phyloP scores from a whole-genome alignment of 2,329 filamentous ascomycete genomes.

The Fusarium coffeatum region DNA sequence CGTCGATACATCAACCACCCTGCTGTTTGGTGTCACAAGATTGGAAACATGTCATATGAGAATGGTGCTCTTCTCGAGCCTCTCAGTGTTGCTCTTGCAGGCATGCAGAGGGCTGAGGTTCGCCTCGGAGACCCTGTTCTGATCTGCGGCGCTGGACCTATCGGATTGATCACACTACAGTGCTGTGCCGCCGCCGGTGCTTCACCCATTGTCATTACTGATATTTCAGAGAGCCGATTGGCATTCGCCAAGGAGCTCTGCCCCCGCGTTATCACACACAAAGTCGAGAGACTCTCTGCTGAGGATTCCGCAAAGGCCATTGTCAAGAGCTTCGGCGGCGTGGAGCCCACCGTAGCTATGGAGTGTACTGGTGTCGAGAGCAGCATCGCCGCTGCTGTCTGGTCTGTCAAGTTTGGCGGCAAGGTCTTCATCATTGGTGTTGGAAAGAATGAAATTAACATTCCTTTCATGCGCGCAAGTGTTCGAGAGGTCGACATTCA shows the following conservation, averaged over 20 bases:
- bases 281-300: constrained; percentile 73
- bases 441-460: constrained; percentile 92
- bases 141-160: constrained; percentile 92
- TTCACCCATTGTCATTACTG: constrained; percentile 90
- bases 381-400: constrained; percentile 86
- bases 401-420: constrained; percentile 92
- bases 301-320: constrained; percentile 81
- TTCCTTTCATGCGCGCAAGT: constrained; percentile 93
- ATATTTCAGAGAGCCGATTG: constrained; percentile 89
- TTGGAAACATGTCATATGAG: constrained; percentile 91
- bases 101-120: constrained; percentile 84
- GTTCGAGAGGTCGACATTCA: constrained; percentile 94
- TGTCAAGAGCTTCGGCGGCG: constrained; percentile 73
- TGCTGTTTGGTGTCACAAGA: constrained; percentile 95
- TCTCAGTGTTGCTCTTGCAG: constrained; percentile 87
- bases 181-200: constrained; percentile 89
- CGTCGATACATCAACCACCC: constrained; percentile 96
- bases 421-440: constrained; percentile 98
- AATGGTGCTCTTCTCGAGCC: constrained; percentile 92
- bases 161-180: constrained; percentile 88
- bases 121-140: constrained; percentile 87
- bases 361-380: constrained; percentile 97
- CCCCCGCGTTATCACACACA: constrained; percentile 82
- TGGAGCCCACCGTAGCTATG: constrained; percentile 84
- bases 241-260: constrained; percentile 86